These are phyloP conservation scores for Cyberlindnera petersonii DNA, from an alignment of 805 yeast genomes.

Conservation along the genomic window DNA sequence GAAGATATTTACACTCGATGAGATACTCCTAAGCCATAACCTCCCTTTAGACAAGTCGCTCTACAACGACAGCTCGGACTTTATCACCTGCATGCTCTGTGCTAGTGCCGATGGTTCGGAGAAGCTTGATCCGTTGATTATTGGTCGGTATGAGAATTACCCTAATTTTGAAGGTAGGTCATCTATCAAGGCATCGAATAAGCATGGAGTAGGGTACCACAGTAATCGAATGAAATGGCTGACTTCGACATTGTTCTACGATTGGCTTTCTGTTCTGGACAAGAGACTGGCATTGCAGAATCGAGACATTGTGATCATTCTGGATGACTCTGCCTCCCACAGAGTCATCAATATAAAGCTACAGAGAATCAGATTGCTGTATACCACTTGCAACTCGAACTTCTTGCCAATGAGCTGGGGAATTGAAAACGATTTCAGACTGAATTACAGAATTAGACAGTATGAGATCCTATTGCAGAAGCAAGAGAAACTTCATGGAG, in stretches of 20 bases:
- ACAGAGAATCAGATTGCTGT: slow-evolving; percentile 37
- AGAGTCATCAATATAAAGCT: slow-evolving; percentile 51
- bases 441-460: slow-evolving; percentile 54
- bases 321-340: slow-evolving; percentile 63
- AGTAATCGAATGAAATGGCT: slow-evolving; percentile 61
- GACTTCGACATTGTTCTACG: slow-evolving; percentile 58
- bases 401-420: slow-evolving; percentile 65
- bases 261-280: slow-evolving; percentile 57
- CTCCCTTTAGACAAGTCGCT: slow-evolving; percentile 58
- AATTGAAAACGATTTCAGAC: slow-evolving; percentile 56
- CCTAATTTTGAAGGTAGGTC: slow-evolving; percentile 37
- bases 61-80: slow-evolving; percentile 38
- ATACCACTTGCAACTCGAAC: slow-evolving; percentile 35
- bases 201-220: slow-evolving; percentile 51
- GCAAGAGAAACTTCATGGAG: slow-evolving; percentile 18
- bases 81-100: slow-evolving; percentile 56
- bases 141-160: slow-evolving; percentile 53
- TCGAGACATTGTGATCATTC: slow-evolving; percentile 49
- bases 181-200: slow-evolving; percentile 44
- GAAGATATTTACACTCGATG: slow-evolving; percentile 58
- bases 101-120: slow-evolving; percentile 61
- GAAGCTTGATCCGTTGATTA: slow-evolving; percentile 55
- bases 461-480: slow-evolving; percentile 37
- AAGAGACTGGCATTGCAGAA: slow-evolving; percentile 47
- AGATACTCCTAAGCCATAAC: slow-evolving; percentile 55